Conservation (phyloP, 2,329 filamentous ascomycete species). For the Polytolypa hystricis region DNA sequence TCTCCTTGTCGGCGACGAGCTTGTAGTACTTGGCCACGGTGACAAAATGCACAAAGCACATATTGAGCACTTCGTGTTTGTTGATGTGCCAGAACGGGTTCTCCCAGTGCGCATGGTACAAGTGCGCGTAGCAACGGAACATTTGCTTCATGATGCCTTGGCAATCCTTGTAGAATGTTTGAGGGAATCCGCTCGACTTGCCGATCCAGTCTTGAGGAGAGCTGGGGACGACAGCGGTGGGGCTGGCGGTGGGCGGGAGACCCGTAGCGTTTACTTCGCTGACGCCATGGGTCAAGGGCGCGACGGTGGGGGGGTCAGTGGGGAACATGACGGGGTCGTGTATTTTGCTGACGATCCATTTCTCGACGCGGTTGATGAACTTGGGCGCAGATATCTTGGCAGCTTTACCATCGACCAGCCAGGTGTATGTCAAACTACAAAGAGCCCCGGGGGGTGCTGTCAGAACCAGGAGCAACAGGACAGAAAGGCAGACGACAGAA, state of each 20-base stretch:
- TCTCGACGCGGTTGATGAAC: constrained; percentile 92
- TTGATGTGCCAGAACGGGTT: constrained; percentile 77
- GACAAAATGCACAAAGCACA: constrained; percentile 77
- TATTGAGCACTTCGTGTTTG: constrained; percentile 61
- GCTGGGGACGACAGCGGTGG: constrained; percentile 38
- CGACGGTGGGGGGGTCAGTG: constrained; percentile 61
- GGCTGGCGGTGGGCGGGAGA: constrained; percentile 39
- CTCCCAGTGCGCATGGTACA: constrained; percentile 92
- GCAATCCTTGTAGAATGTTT: constrained; percentile 79
- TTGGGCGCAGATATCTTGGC: constrained; percentile 86
- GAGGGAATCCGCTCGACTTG: constrained; percentile 84
- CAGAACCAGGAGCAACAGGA: neutral
- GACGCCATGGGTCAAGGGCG: constrained; percentile 43
- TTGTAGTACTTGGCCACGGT: constrained; percentile 69
- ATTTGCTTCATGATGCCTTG: constrained; percentile 95
- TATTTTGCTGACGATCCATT: constrained; percentile 94
- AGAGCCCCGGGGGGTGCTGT: neutral
- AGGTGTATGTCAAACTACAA: constrained; percentile 80
- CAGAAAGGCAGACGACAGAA: neutral
- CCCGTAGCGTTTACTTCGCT: constrained; percentile 41
- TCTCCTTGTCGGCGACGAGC: constrained; percentile 76
- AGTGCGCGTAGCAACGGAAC: constrained; percentile 95
- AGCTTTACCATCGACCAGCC: constrained; percentile 80
- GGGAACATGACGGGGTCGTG: constrained; percentile 85
- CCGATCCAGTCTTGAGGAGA: constrained; percentile 68